phyloP scores from a whole-genome alignment of 768 basidiomycete species.

The Podaxis carcinomalis region DNA sequence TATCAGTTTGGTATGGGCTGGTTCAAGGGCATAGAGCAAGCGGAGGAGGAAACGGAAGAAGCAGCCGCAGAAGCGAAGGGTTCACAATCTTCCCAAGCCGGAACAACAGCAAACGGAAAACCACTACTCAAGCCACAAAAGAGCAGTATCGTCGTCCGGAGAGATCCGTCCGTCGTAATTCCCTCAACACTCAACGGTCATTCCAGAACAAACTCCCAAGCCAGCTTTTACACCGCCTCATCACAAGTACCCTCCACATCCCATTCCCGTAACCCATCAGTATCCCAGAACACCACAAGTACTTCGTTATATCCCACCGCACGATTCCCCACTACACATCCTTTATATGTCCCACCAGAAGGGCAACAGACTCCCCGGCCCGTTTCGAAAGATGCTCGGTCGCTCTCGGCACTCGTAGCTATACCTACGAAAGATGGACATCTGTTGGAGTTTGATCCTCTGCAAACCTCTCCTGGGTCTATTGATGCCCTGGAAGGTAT shows the following conservation, averaged over 20 bases:
- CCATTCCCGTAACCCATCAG: conserved; percentile 37
- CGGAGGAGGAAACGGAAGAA: conserved; percentile 31
- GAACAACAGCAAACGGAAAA: conserved; percentile 14
- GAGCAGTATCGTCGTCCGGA: conserved; percentile 59
- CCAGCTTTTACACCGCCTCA: conserved; percentile 37
- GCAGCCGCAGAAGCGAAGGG: conserved; percentile 22
- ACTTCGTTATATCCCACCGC: conserved; percentile 17
- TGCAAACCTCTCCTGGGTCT: conserved; percentile 65
- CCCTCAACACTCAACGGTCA: conserved; percentile 28
- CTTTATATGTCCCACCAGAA: conserved; percentile 18
- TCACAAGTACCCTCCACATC: conserved; percentile 31
- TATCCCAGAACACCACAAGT: conserved; percentile 15
- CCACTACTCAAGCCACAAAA: conserved; percentile 43
- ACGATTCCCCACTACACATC: conserved; percentile 24
- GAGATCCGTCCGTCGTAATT: conserved; percentile 46
- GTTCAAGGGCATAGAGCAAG: conserved; percentile 43
- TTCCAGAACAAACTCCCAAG: conserved; percentile 50
- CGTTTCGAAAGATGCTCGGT: conserved; percentile 24
- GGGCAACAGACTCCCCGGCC: conserved; percentile 31
- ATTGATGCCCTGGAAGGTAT: conserved; percentile 77
- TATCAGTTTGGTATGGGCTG: conserved; percentile 62
- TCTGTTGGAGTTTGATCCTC: conserved; percentile 80
- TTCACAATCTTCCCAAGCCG: conserved; percentile 3
- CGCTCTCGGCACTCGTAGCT: conserved; percentile 59
- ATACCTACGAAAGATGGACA: conserved; percentile 82